Evolutionary conservation across 1,139 yeast species (phyloP).

Genomic region (Nematodospora anomalae): DNA sequence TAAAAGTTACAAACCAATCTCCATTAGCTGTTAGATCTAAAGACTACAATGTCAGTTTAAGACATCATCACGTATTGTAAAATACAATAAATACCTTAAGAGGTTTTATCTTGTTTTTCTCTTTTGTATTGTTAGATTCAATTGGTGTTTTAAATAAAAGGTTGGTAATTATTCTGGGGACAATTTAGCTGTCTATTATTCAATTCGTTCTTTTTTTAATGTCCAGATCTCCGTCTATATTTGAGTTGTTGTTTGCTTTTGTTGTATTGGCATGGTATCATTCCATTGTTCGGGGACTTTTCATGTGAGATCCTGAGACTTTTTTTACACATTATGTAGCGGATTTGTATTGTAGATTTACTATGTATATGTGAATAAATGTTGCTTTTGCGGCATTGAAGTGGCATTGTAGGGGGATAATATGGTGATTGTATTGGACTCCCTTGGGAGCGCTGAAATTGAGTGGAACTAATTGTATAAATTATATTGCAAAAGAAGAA

Average conservation of each 20-base stretch:
- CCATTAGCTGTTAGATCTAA: conserved; percentile 34
- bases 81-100: not conserved
- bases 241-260: not conserved
- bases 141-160: not conserved
- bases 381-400: not conserved
- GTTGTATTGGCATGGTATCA: not conserved
- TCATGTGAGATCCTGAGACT: not conserved
- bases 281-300: not conserved
- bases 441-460: too few species aligned
- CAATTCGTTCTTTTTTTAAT: too few species aligned
- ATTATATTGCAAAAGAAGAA: too few species aligned
- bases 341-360: too few species aligned
- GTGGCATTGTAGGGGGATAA: too few species aligned
- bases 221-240: not conserved
- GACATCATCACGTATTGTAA: conserved; percentile 6
- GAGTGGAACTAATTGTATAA: too few species aligned
- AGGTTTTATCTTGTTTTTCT: too few species aligned
- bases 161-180: not conserved
- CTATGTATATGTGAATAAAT: not conserved
- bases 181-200: too few species aligned
- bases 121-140: not conserved
- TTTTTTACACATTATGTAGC: too few species aligned
- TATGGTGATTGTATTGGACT: too few species aligned
- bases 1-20: conserved; percentile 50
- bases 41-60: conserved; percentile 12